Evolutionary conservation across 2,329 filamentous ascomycete genomes (phyloP).

Genomic region (Trichoderma koningiopsis): DNA sequence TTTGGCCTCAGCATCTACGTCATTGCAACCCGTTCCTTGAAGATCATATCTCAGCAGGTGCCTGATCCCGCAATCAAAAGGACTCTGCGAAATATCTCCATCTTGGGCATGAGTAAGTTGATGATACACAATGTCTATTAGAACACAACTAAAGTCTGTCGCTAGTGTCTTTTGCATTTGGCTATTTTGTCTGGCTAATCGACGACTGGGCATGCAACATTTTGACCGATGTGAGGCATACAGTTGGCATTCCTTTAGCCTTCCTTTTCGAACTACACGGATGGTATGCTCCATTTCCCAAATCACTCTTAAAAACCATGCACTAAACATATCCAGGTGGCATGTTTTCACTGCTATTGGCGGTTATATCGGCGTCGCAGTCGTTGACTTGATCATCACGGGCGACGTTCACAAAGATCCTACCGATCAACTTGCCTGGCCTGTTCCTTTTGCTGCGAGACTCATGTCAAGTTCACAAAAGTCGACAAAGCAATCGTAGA

Average conservation of each 20-base stretch:
- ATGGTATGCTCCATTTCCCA: slow-evolving; percentile 38
- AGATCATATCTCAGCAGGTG: slow-evolving; percentile 39
- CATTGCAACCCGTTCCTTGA: slow-evolving; percentile 37
- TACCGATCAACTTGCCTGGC: slow-evolving; percentile 40
- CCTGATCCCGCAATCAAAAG: slow-evolving; percentile 32
- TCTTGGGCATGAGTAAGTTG: slow-evolving; percentile 36
- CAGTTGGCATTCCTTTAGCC: slow-evolving; percentile 41
- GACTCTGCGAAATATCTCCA: slow-evolving; percentile 30
- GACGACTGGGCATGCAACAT: slow-evolving; percentile 40
- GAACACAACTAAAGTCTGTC: slow-evolving; percentile 19
- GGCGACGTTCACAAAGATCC: slow-evolving; percentile 38
- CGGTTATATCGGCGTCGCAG: slow-evolving; percentile 43
- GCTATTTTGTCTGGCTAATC: slow-evolving; percentile 45
- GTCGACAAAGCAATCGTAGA: not conserved
- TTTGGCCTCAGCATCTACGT: slow-evolving; percentile 42
- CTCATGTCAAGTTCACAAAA: not conserved
- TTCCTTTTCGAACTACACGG: slow-evolving; percentile 46
- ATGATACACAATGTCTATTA: not conserved
- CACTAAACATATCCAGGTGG: slow-evolving; percentile 38
- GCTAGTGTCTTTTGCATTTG: slow-evolving; percentile 37
- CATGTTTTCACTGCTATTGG: slow-evolving; percentile 46
- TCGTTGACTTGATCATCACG: slow-evolving; percentile 43
- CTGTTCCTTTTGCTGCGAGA: slow-evolving; percentile 33
- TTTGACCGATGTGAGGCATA: slow-evolving; percentile 34
- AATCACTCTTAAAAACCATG: too few species aligned